These are phyloP conservation scores for Metschnikowia continentalis DNA, from an alignment of 805 yeast species.

Conservation along the genomic window DNA sequence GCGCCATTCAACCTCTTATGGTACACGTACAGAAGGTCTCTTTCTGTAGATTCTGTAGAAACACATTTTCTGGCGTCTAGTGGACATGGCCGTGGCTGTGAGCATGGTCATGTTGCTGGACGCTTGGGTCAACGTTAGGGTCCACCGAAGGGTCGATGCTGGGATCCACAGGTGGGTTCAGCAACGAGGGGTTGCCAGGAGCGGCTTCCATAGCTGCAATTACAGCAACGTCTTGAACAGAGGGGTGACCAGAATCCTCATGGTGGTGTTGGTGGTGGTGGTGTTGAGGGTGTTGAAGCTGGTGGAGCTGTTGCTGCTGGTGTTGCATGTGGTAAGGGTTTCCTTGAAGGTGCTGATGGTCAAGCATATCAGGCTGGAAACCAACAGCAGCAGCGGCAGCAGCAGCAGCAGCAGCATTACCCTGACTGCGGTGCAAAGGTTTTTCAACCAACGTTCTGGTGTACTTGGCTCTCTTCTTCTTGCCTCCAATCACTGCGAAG, in stretches of 20 bases:
- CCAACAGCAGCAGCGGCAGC: constrained; percentile 22
- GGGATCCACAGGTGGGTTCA: constrained; percentile 32
- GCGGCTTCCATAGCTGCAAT: constrained; percentile 40
- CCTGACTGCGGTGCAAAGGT: constrained; percentile 32
- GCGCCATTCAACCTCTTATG: constrained; percentile 5
- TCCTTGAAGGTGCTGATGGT: constrained; percentile 21
- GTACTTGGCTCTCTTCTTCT: constrained; percentile 37
- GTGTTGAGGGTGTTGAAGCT: constrained; percentile 17
- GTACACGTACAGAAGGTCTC: constrained; percentile 9
- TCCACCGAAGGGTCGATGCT: constrained; percentile 35
- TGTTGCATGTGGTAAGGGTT: constrained; percentile 20
- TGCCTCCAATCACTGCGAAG: constrained; percentile 21
- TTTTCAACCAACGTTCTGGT: constrained; percentile 42
- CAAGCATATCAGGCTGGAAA: constrained; percentile 22
- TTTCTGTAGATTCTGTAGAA: constrained; percentile 1
- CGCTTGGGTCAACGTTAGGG: constrained; percentile 43
- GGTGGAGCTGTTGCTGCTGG: constrained; percentile 23
- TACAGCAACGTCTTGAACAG: constrained; percentile 40
- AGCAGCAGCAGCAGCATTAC: constrained; percentile 23
- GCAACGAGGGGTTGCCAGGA: constrained; percentile 25
- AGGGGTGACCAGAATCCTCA: constrained; percentile 22
- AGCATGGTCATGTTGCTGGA: constrained; percentile 39
- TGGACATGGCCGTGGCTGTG: constrained; percentile 25
- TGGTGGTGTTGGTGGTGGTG: constrained; percentile 26
- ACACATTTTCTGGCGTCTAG: constrained; percentile 7